A percentile compares a stretch with the other conserved stretches of the same genome.
Conservation (phyloP, 2,329 filamentous ascomycete genomes). For the Penicillium freii region DNA sequence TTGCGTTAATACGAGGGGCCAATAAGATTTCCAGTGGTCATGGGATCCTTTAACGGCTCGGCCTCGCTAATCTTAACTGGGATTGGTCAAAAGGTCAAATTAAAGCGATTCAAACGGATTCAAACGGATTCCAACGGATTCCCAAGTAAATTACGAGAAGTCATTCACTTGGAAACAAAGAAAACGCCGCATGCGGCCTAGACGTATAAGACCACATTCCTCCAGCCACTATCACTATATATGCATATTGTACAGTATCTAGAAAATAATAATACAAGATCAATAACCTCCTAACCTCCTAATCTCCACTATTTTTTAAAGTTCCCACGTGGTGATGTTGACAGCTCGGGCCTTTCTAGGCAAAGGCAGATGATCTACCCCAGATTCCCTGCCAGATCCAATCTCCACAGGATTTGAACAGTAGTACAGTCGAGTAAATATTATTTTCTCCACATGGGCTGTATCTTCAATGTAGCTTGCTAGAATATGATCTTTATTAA, state of each 20-base stretch:
- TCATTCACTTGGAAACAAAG: background rate
- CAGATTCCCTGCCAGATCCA: background rate
- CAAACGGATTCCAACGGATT: background rate
- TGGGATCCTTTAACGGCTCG: background rate
- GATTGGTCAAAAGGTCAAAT: background rate
- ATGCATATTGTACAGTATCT: too few relatives aligned
- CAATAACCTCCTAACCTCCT: too few relatives aligned
- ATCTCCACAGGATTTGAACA: background rate
- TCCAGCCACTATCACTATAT: too few relatives aligned
- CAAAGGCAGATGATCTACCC: background rate
- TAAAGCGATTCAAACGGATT: too few relatives aligned
- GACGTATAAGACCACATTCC: too few relatives aligned
- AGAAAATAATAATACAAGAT: too few relatives aligned
- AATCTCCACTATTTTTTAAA: background rate
- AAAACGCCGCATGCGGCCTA: background rate
- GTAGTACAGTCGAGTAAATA: background rate
- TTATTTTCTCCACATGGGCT: too few relatives aligned
- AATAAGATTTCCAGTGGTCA: background rate
- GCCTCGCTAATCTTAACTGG: background rate
- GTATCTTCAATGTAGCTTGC: too few relatives aligned
- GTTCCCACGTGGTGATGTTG: conserved; percentile 3
- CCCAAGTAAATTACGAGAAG: background rate
- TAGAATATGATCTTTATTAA: too few relatives aligned
- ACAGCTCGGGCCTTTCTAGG: conserved; percentile 1
- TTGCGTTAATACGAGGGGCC: background rate